Conservation (phyloP, 148 eudicot genomes). For the Spergularia bocconei region DNA sequence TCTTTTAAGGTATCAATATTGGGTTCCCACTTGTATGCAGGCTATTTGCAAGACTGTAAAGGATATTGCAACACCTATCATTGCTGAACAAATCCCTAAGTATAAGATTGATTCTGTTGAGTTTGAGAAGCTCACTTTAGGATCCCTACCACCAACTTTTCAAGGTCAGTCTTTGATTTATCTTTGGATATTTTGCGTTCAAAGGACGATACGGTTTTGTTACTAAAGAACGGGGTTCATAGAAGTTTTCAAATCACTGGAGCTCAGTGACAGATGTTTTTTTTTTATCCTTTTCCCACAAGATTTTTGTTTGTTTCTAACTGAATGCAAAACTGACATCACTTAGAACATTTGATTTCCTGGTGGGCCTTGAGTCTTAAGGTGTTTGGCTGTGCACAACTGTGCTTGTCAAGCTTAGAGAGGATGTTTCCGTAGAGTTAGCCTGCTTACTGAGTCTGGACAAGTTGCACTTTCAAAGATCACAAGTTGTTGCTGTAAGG, state of each 20-base stretch:
- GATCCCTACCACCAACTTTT: constrained; percentile 82
- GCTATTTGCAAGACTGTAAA: constrained; percentile 83
- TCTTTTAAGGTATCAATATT: neutral
- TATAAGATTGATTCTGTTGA: constrained; percentile 80
- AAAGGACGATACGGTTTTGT: neutral
- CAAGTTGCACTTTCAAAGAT: neutral
- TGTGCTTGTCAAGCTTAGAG: too few relatives aligned
- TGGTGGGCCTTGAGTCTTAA: too few relatives aligned
- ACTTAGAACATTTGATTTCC: too few relatives aligned
- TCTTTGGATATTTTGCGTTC: neutral
- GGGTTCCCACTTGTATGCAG: constrained; percentile 30
- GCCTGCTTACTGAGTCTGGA: neutral
- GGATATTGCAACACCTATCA: constrained; percentile 75
- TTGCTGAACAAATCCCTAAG: constrained; percentile 87
- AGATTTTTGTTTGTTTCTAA: neutral
- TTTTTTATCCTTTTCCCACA: neutral
- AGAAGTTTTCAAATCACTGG: neutral
- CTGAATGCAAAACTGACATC: neutral
- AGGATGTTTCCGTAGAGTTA: too few relatives aligned
- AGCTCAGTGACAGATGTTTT: neutral
- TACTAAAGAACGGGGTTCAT: neutral
- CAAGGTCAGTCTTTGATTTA: constrained; percentile 48
- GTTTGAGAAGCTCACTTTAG: constrained; percentile 69
- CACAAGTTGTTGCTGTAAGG: neutral
- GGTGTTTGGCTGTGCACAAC: too few relatives aligned